Evolutionary conservation across 345 rosid genomes (phyloP), one percentile per base, ranked within the genome.

Genomic region (Odontarrhena argentea): DNA sequence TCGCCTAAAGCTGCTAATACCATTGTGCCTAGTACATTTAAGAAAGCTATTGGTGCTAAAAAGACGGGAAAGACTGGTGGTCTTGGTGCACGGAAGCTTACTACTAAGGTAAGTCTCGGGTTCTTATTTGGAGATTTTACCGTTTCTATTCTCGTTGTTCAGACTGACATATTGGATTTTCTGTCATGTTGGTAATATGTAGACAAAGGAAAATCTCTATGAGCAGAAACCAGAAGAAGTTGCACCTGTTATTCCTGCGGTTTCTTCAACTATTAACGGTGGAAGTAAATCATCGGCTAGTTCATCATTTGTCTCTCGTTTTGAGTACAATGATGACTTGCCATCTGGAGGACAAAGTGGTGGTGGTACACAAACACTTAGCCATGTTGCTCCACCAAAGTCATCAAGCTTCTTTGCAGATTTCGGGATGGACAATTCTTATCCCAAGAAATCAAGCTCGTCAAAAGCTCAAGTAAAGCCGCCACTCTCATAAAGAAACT

Each of bases 191-290:
- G 44, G 18, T 55, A 2, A 24, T 58, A 62, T 79, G 79, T 84
- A 95, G 98, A 68, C 93, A 26, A 91, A 76, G 67, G 97, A 81
- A 44, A 83, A 78, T 84, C 86, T 95, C 2, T 91, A 91, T 76
- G 99, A 95, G 71, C 99, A 95, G 77, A 87, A 95, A 75, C 99
- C 99, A 34, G 97, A 91, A 75, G 98, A 91, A 76, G 86, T 83
- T 50, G 83, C 76, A 58, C 78, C 76, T 34, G 71, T 59, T n/a
- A 45, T 69, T 75, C 80, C 90, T 11, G 85, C 78, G 69, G 56
- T 81, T 57, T 37, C 94, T 62, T 68, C 94, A 42, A 67, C 79
- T 60, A 86, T 65, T 62, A 81, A 70, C 3, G 60, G 75, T 26
- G 65, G 59, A 42, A 61, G 36, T 54, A 62, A 66, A 59, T 65